phyloP scores from a whole-genome alignment of 305 asterid species.

The Caryopteris hybrid region DNA sequence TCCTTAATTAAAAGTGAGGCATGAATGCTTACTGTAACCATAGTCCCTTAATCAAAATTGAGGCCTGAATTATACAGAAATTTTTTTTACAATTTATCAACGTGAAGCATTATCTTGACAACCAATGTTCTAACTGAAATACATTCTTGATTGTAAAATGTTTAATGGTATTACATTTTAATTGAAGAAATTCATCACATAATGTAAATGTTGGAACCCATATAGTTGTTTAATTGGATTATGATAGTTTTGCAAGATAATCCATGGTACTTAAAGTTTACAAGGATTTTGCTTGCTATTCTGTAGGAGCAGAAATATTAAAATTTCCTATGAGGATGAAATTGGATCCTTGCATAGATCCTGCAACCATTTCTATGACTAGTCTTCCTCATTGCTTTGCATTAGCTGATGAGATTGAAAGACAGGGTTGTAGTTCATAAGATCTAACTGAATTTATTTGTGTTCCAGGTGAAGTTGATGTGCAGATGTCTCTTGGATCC shows the following conservation, averaged over 20 bases:
- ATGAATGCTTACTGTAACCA: too few relatives aligned
- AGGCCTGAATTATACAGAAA: too few relatives aligned
- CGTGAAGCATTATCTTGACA: background rate
- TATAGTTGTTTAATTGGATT: background rate
- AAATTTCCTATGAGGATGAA: background rate
- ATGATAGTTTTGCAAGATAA: background rate
- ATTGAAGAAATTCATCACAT: background rate
- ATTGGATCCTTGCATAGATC: background rate
- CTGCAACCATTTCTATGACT: background rate
- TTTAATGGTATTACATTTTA: background rate
- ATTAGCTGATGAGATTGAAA: background rate
- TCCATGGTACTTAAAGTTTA: background rate
- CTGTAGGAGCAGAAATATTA: background rate
- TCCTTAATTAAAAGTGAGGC: too few relatives aligned
- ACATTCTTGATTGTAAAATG: background rate
- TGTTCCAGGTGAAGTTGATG: slow-evolving; percentile 20
- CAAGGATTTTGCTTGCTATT: background rate
- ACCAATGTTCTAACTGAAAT: background rate
- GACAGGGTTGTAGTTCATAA: background rate
- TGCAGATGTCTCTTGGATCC: background rate
- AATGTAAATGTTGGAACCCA: background rate
- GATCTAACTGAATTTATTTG: slow-evolving; percentile 5
- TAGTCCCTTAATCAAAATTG: too few relatives aligned
- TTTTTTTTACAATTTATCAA: too few relatives aligned
- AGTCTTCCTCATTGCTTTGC: background rate